phyloP scores from a whole-genome alignment of 2,329 filamentous ascomycete species.

The Calonectria honghensis region DNA sequence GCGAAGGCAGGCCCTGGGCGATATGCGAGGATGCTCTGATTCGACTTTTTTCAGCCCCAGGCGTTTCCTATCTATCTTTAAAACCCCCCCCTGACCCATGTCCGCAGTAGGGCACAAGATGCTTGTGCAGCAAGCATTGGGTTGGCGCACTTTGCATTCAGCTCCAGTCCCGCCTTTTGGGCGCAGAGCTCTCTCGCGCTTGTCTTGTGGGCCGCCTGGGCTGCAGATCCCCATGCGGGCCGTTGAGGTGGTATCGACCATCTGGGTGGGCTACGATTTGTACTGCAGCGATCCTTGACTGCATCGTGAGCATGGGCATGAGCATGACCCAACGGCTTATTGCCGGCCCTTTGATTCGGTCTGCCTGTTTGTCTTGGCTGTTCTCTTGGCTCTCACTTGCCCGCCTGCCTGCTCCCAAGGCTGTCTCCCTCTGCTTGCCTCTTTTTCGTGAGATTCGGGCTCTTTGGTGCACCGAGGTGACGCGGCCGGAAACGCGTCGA shows the following conservation, averaged over 20 bases:
- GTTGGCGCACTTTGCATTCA: slow-evolving; percentile 10
- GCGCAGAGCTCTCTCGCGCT: background rate
- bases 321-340: slow-evolving; percentile 13
- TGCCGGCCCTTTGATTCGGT: slow-evolving; percentile 6
- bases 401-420: background rate
- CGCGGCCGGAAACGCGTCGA: slow-evolving; percentile 23
- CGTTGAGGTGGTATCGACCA: slow-evolving; percentile 31
- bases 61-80: slow-evolving; percentile 13
- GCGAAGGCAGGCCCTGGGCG: background rate
- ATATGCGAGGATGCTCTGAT: slow-evolving; percentile 31
- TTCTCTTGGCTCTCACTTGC: background rate
- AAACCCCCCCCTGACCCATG: slow-evolving; percentile 9
- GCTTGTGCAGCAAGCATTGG: too few species aligned
- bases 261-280: slow-evolving; percentile 9
- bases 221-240: slow-evolving; percentile 32
- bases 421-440: background rate
- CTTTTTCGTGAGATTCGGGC: background rate
- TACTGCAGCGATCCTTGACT: slow-evolving; percentile 8
- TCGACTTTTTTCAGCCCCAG: slow-evolving; percentile 25
- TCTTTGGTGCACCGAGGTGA: slow-evolving; percentile 7
- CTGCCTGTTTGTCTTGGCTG: slow-evolving; percentile 1
- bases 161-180: slow-evolving; percentile 15
- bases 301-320: background rate
- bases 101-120: background rate
- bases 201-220: background rate